phyloP scores from a whole-genome alignment of 192 early-diverging fungal species.

The Chytriomyces sp. region DNA sequence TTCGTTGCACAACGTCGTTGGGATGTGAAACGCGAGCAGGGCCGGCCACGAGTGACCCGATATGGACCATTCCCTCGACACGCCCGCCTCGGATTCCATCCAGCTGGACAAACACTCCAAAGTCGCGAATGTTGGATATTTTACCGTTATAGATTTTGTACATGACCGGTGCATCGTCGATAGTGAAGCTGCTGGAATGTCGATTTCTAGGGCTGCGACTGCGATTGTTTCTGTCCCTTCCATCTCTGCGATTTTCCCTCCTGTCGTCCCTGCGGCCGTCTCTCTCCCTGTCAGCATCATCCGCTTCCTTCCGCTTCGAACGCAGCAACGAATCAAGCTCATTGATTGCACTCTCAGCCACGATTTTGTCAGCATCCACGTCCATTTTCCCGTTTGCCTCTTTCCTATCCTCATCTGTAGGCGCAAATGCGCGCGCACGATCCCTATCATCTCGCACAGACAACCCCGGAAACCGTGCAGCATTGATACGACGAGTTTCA shows the following conservation, averaged over 20 bases:
- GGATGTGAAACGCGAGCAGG: constrained; percentile 74
- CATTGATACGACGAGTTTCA: constrained; percentile 40
- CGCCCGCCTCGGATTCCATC: constrained; percentile 74
- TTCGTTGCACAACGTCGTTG: constrained; percentile 82
- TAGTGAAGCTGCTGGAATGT: constrained; percentile 37
- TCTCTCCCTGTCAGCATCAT: constrained; percentile 18
- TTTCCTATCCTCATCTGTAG: constrained; percentile 43
- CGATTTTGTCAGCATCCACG: constrained; percentile 51
- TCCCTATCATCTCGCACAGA: constrained; percentile 55
- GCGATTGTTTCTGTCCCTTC: background rate
- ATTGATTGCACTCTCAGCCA: constrained; percentile 44
- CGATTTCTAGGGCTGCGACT: constrained; percentile 6
- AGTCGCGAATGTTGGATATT: constrained; percentile 85
- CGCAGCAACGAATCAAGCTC: constrained; percentile 62
- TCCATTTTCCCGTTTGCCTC: background rate
- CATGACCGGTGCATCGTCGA: constrained; percentile 81
- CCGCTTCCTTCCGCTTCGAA: constrained; percentile 27
- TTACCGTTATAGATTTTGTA: constrained; percentile 92
- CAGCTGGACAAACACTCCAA: constrained; percentile 90
- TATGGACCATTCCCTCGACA: constrained; percentile 90
- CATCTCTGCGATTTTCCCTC: constrained; percentile 18
- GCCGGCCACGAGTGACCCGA: constrained; percentile 71
- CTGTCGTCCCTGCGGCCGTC: constrained; percentile 6
- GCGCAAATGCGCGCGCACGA: constrained; percentile 39
- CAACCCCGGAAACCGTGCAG: constrained; percentile 77